Evolutionary conservation across 805 yeast genomes (phyloP).

Genomic region (Komagataella pastoris): DNA sequence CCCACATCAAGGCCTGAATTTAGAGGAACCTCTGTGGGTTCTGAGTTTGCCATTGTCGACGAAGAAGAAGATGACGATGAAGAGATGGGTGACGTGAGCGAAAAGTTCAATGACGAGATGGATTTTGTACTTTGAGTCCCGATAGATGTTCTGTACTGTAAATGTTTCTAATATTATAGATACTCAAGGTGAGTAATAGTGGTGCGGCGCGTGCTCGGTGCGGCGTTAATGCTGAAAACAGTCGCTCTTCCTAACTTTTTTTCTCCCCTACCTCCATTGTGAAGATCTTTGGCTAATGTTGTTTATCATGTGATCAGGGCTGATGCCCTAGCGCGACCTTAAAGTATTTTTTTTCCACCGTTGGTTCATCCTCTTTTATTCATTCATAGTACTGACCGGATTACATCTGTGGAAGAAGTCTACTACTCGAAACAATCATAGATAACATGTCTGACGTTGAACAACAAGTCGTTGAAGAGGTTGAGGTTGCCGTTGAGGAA

Average conservation of each 20-base stretch:
- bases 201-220: background rate
- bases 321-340: background rate
- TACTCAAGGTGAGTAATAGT: background rate
- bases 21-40: constrained; percentile 8
- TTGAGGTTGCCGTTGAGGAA: constrained; percentile 65
- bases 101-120: constrained; percentile 20
- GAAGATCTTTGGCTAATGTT: no score
- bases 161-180: background rate
- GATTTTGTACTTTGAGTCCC: constrained; percentile 19
- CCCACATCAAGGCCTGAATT: constrained; percentile 1
- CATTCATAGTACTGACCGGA: constrained; percentile 25
- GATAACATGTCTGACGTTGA: constrained; percentile 80
- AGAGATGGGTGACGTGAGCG: constrained; percentile 3
- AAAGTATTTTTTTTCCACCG: background rate
- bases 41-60: constrained; percentile 22
- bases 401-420: constrained; percentile 26
- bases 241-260: background rate
- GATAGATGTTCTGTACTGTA: background rate
- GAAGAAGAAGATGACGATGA: constrained; percentile 11
- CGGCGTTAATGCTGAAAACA: background rate
- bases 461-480: constrained; percentile 63
- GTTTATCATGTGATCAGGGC: background rate
- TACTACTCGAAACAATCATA: constrained; percentile 5
- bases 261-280: background rate
- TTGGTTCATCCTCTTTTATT: background rate